Conservation (phyloP, 495 filamentous ascomycete species). For the Sabuloglossum arenarium region DNA sequence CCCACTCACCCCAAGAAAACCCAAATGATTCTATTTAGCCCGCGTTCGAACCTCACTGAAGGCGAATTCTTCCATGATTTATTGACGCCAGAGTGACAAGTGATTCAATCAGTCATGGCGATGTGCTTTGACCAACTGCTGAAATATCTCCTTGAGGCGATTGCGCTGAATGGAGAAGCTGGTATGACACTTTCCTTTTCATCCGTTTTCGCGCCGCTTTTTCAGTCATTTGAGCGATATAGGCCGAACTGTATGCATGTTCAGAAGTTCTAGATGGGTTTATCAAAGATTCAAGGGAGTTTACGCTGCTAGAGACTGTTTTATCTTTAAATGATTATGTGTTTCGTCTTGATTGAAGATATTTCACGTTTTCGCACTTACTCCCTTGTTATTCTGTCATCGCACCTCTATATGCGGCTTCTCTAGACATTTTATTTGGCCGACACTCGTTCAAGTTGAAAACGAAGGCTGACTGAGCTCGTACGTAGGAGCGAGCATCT, state of each 20-base stretch:
- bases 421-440: background rate
- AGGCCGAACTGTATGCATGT: background rate
- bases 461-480: background rate
- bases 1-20: background rate
- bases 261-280: background rate
- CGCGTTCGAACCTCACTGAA: background rate
- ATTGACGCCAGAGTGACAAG: background rate
- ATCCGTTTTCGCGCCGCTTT: background rate
- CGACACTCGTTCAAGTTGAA: background rate
- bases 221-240: background rate
- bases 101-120: constrained; percentile 27
- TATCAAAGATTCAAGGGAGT: too few relatives aligned
- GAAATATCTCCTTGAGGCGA: constrained; percentile 46
- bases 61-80: background rate
- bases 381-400: background rate
- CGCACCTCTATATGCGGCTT: background rate
- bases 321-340: too few relatives aligned
- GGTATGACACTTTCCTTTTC: constrained; percentile 32
- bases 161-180: constrained; percentile 44
- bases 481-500: background rate
- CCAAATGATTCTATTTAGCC: too few relatives aligned
- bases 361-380: background rate
- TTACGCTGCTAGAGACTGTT: too few relatives aligned
- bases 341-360: too few relatives aligned
- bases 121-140: constrained; percentile 47